Evolutionary conservation across 805 yeast species (phyloP), one percentile per base, ranked within the genome.

Genomic region (Jamesozyma piceae): DNA sequence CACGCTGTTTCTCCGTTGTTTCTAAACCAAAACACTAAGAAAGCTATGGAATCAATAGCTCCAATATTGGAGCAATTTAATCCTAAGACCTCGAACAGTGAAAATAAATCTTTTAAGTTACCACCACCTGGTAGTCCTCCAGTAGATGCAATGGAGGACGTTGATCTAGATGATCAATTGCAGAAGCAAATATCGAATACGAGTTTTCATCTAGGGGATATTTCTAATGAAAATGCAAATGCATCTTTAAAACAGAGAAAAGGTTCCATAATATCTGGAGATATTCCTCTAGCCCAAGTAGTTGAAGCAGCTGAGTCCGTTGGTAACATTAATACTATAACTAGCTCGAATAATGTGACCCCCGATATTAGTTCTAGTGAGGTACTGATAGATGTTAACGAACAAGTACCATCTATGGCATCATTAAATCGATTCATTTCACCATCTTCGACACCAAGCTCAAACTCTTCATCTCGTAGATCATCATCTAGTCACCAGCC

Each of bases 11-110:
- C 38, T 17, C 38, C 38, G 4, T 36, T 36, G 22, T 36, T 40
- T n/a, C 20, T 35, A 11, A 37, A 35, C n/a, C 50, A 50, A 19
- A 60, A 63, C 21, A 64, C 64, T 27, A 70, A 69, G 52, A 76
- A 69, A 48, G 90, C 90, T 11, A 79, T 82, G 69, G 89, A 85
- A 10, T 74, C 86, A 0, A 77, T 83, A 35, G 90, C 90, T 1
- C 92, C 94, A 2, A 81, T 83, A 56, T 61, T 84, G 33, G 88
- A 80, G 55, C 70, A 76, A 1, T 84, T 81, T 59, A 73, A 77
- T 4, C 92, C 92, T 4, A 83, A 81, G 54, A 74, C 88, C 0
- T 73, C 81, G 0, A 69, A 76, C 3, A 66, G 71, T 39, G 75
- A 71, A 49, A 68, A 69, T 50, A 67, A 60, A 28, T 59, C 64